Evolutionary conservation across 208 protist genomes (phyloP).

Genomic region (Polymyxa betae): DNA sequence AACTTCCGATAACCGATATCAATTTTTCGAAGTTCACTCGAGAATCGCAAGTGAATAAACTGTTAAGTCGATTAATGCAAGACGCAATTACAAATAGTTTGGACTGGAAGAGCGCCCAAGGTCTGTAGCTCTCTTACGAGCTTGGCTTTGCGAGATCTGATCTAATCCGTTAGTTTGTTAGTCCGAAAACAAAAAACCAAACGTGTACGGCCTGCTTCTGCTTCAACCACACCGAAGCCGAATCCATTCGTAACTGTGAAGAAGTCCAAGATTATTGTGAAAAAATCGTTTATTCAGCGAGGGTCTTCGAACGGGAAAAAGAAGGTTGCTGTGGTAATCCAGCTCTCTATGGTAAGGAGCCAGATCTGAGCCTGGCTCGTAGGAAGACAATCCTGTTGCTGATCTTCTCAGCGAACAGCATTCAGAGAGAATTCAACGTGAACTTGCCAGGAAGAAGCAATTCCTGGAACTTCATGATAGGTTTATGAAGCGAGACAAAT

Average conservation of each 20-base stretch:
- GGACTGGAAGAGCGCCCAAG: slow-evolving; percentile 9
- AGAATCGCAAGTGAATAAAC: background rate
- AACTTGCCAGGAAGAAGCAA: slow-evolving; percentile 26
- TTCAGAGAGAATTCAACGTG: background rate
- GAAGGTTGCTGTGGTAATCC: background rate
- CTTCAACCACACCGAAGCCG: no score
- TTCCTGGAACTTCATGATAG: slow-evolving; percentile 7
- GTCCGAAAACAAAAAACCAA: slow-evolving; percentile 17
- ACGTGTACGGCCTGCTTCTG: background rate
- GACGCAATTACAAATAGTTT: background rate
- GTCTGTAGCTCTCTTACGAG: background rate
- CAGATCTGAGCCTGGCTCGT: background rate
- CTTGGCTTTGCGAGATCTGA: background rate
- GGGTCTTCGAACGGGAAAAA: background rate
- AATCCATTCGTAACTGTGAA: slow-evolving; percentile 5
- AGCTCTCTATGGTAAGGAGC: background rate
- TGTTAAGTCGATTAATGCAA: background rate
- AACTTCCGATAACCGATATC: background rate
- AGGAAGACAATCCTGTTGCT: slow-evolving; percentile 19
- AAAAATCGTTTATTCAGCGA: background rate
- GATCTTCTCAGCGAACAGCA: background rate
- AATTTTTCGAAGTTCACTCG: slow-evolving; percentile 30
- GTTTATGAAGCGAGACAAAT: slow-evolving; percentile 38
- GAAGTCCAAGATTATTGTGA: slow-evolving; percentile 48
- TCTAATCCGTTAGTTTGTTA: background rate